These are phyloP conservation scores for Candida dajiaensis DNA, from an alignment of 805 yeast species.

Conservation along the genomic window DNA sequence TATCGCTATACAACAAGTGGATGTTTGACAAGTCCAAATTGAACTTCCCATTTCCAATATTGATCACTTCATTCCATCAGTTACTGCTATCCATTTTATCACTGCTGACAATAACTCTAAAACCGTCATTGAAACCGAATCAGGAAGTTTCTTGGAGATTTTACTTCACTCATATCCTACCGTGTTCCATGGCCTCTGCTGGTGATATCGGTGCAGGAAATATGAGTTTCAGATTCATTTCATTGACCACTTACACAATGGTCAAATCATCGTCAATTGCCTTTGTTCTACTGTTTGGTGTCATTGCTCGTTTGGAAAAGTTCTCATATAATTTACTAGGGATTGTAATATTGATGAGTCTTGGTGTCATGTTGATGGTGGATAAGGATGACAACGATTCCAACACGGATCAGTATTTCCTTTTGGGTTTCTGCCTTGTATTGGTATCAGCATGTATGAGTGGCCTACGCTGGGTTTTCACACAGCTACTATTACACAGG, in stretches of 20 bases:
- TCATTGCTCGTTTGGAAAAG: constrained; percentile 70
- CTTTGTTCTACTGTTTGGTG: constrained; percentile 85
- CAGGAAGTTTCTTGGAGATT: constrained; percentile 25
- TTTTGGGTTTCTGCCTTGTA: constrained; percentile 68
- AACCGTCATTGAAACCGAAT: constrained; percentile 13
- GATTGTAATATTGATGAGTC: constrained; percentile 74
- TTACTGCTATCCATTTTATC: constrained; percentile 53
- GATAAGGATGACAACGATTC: constrained; percentile 31
- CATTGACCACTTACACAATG: constrained; percentile 86
- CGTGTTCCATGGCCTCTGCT: constrained; percentile 83
- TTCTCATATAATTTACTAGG: constrained; percentile 61
- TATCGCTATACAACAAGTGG: constrained; percentile 90
- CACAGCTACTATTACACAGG: constrained; percentile 70
- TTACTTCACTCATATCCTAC: constrained; percentile 55
- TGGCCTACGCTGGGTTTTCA: constrained; percentile 93
- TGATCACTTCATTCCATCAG: constrained; percentile 85
- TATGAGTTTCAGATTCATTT: constrained; percentile 69
- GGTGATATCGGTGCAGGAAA: constrained; percentile 95
- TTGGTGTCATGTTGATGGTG: constrained; percentile 88
- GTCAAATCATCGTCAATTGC: constrained; percentile 83
- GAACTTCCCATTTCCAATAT: constrained; percentile 75
- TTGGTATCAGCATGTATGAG: constrained; percentile 73
- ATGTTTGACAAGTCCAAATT: constrained; percentile 80
- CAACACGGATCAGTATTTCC: constrained; percentile 15
- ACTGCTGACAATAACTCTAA: constrained; percentile 15